Evolutionary conservation across 2,329 filamentous ascomycete species (phyloP).

Genomic region (Xylariaceae sp.): DNA sequence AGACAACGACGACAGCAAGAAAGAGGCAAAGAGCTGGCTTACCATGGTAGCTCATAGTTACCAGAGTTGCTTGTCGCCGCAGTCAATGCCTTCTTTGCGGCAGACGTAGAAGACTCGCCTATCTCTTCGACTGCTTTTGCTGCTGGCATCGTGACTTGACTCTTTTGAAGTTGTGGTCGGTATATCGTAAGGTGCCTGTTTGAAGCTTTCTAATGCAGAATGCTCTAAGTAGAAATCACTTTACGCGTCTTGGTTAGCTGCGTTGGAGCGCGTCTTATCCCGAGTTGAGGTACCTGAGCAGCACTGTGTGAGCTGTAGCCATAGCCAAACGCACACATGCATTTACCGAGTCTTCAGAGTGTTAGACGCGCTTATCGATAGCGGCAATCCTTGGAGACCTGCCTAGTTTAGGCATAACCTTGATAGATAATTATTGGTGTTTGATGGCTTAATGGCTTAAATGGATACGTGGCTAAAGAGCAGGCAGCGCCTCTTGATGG

Average conservation of each 20-base stretch:
- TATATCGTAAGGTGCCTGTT: background rate
- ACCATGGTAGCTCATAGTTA: slow-evolving; percentile 78
- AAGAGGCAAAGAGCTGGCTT: slow-evolving; percentile 22
- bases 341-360: too few relatives aligned
- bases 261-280: slow-evolving; percentile 21
- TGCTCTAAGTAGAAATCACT: slow-evolving; percentile 22
- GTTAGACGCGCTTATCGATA: too few relatives aligned
- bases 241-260: slow-evolving; percentile 27
- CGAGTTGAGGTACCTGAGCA: background rate
- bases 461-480: background rate
- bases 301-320: too few relatives aligned
- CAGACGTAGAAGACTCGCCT: slow-evolving; percentile 58
- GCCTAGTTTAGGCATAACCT: too few relatives aligned
- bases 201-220: background rate
- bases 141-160: slow-evolving; percentile 40
- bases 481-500: too few relatives aligned
- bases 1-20: background rate
- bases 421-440: too few relatives aligned
- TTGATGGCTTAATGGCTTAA: background rate
- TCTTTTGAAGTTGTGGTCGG: too few relatives aligned
- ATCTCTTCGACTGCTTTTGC: slow-evolving; percentile 43
- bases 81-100: slow-evolving; percentile 51
- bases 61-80: slow-evolving; percentile 45
- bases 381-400: too few relatives aligned
- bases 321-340: too few relatives aligned